Evolutionary conservation across 1,284 basidiomycete species (phyloP).

Genomic region (Puccinia triticina): DNA sequence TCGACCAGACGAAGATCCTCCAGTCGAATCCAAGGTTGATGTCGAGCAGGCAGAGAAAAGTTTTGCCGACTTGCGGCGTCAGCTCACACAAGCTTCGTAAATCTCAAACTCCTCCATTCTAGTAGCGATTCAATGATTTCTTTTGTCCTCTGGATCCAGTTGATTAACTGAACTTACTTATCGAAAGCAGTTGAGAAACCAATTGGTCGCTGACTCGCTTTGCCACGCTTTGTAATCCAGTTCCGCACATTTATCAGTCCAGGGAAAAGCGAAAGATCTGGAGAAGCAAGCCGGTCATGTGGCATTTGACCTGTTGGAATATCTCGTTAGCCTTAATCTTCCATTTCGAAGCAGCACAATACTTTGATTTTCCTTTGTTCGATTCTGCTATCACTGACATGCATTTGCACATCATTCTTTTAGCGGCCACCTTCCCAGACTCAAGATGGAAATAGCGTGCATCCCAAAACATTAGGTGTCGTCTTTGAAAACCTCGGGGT

Average conservation of each 20-base stretch:
- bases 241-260: constrained; percentile 8
- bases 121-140: not conserved
- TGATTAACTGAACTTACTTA: not conserved
- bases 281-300: constrained; percentile 26
- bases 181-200: not conserved
- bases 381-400: not conserved
- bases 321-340: constrained; percentile 1
- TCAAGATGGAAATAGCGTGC: not conserved
- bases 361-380: not conserved
- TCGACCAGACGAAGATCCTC: not conserved
- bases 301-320: constrained; percentile 35
- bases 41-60: constrained; percentile 27
- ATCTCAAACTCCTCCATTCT: not conserved
- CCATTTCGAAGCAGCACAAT: not conserved
- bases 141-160: not conserved
- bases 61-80: constrained; percentile 33
- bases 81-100: constrained; percentile 47
- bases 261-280: constrained; percentile 4
- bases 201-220: not conserved
- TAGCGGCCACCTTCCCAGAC: constrained; percentile 4
- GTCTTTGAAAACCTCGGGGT: constrained; percentile 77
- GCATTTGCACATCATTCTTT: not conserved
- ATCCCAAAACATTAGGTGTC: constrained; percentile 74
- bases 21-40: constrained; percentile 26
- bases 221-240: not conserved